A percentile compares a stretch with the other conserved stretches of the same genome.
phyloP scores from a whole-genome alignment of 768 basidiomycete species.

The Russula earlei region DNA sequence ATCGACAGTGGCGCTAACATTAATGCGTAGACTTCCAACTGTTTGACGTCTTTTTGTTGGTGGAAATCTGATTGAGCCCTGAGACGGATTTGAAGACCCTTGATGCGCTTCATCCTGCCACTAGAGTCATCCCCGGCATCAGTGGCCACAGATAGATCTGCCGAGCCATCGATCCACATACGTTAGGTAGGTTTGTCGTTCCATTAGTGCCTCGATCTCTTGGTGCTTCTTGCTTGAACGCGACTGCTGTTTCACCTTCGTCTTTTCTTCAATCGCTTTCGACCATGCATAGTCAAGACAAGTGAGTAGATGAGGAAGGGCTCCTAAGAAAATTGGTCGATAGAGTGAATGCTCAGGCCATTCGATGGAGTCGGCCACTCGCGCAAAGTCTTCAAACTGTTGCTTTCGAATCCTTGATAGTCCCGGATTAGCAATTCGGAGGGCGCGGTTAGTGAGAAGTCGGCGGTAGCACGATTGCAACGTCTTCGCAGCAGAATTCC shows the following conservation, averaged over 20 bases:
- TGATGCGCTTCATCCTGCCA: neutral
- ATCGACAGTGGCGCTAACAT: neutral
- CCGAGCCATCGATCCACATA: neutral
- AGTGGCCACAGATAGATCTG: neutral
- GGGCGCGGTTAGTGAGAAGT: neutral
- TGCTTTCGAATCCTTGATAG: slow-evolving; percentile 2
- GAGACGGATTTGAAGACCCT: neutral
- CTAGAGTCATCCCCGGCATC: neutral
- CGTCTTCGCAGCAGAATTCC: slow-evolving; percentile 1
- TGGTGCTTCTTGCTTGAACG: neutral
- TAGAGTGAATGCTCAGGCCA: slow-evolving; percentile 11
- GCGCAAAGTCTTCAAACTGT: slow-evolving; percentile 4
- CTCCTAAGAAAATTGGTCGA: slow-evolving; percentile 15
- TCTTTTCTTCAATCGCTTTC: slow-evolving; percentile 4
- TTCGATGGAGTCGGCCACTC: neutral
- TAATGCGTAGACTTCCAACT: neutral
- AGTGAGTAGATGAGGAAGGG: slow-evolving; percentile 16
- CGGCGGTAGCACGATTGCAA: slow-evolving; percentile 7
- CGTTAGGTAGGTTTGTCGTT: slow-evolving; percentile 5
- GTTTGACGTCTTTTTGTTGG: neutral
- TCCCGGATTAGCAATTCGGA: slow-evolving; percentile 1
- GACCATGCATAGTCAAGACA: slow-evolving; percentile 6
- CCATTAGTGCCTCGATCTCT: slow-evolving; percentile 13
- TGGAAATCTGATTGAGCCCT: neutral
- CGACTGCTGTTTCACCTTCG: slow-evolving; percentile 4